Evolutionary conservation across 345 rosid species (phyloP).

Genomic region (Eucalyptus globulus): DNA sequence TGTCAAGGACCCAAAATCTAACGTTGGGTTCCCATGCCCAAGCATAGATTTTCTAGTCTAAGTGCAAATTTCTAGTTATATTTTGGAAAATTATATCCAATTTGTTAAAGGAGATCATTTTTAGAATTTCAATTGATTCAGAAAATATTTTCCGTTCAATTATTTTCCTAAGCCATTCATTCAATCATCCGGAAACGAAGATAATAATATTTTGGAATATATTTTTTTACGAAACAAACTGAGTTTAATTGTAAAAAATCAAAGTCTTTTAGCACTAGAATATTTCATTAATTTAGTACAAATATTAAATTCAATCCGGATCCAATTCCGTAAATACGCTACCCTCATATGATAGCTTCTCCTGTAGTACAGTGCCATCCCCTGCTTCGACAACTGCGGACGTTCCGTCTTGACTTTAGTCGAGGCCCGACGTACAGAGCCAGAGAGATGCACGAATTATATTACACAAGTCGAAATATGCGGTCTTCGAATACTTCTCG

Average conservation of each 20-base stretch:
- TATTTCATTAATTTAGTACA: no score
- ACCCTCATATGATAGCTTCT: background rate
- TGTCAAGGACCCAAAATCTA: background rate
- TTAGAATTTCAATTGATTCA: no score
- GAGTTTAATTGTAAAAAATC: background rate
- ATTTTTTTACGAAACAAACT: no score
- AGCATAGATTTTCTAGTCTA: background rate
- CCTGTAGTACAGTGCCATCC: background rate
- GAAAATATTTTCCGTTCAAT: no score
- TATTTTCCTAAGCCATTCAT: background rate
- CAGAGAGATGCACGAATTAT: background rate
- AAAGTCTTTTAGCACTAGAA: background rate
- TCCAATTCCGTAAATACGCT: background rate
- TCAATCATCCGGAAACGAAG: fast-evolving
- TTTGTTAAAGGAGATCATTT: no score
- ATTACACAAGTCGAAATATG: no score
- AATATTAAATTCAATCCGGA: background rate
- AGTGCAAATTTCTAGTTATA: no score
- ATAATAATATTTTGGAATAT: no score
- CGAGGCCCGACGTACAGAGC: background rate
- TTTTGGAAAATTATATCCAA: background rate
- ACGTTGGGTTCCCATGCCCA: background rate
- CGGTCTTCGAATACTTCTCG: background rate
- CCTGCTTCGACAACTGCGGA: background rate
- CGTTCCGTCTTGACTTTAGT: background rate